Evolutionary conservation across 2,329 filamentous ascomycete species (phyloP).

Genomic region (Aspergillus sp.): DNA sequence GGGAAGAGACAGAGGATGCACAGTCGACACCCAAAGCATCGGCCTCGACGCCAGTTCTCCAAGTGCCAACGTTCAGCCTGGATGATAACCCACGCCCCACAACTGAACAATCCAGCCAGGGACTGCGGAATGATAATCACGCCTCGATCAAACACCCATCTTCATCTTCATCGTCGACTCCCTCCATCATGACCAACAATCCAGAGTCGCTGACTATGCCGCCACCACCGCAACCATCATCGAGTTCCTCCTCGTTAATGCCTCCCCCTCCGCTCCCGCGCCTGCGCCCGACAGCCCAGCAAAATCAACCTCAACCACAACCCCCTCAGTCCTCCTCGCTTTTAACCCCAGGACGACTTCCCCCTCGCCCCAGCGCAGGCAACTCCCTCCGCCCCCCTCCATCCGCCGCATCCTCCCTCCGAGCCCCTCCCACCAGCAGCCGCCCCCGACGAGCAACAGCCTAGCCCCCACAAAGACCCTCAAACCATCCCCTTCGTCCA

Average conservation of each 20-base stretch:
- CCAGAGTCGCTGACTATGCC: conserved; percentile 3
- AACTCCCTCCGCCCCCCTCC: conserved; percentile 37
- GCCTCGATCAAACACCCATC: not conserved
- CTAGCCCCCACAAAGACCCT: conserved; percentile 36
- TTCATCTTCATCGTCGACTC: conserved; percentile 2
- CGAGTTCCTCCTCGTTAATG: conserved; percentile 24
- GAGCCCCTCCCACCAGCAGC: conserved; percentile 35
- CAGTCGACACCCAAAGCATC: conserved; percentile 35
- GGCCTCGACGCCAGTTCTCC: conserved; percentile 18
- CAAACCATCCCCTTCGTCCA: conserved; percentile 33
- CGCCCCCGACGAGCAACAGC: conserved; percentile 34
- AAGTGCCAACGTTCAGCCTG: conserved; percentile 30
- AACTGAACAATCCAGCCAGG: not conserved
- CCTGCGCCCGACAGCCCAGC: conserved; percentile 17
- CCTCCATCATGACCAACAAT: conserved; percentile 3
- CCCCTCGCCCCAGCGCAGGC: conserved; percentile 23
- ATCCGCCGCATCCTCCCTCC: conserved; percentile 40
- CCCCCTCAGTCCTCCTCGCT: conserved; percentile 9
- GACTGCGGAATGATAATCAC: too few relatives aligned
- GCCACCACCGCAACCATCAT: conserved; percentile 6
- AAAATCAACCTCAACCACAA: conserved; percentile 14
- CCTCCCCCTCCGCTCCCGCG: conserved; percentile 30
- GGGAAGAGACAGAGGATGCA: conserved; percentile 14
- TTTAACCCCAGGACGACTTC: conserved; percentile 12
- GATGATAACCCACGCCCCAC: conserved; percentile 12